A percentile compares a stretch with the other conserved stretches of the same genome.
phyloP scores from a whole-genome alignment of 2,329 filamentous ascomycete genomes.

The Monilinia fructigena region DNA sequence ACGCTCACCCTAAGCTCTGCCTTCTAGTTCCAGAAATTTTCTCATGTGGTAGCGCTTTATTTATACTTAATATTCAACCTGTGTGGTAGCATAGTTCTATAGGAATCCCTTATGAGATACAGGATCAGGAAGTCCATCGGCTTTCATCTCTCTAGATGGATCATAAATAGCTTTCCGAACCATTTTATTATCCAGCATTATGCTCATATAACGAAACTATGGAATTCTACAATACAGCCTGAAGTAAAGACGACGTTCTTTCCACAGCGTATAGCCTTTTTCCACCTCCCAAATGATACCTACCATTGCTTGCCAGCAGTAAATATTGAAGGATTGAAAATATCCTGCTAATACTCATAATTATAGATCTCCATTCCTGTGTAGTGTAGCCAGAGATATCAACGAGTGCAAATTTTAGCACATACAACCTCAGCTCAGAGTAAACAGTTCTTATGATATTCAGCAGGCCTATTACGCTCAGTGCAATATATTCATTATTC shows the following conservation, averaged over 20 bases:
- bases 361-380: not conserved
- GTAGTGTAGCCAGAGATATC: too few species aligned
- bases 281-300: too few species aligned
- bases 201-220: not conserved
- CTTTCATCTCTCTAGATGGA: not conserved
- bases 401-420: not conserved
- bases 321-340: not conserved
- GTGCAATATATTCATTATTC: not conserved
- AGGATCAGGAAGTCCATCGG: not conserved
- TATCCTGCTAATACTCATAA: not conserved
- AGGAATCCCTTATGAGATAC: not conserved
- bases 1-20: not conserved
- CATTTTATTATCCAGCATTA: fast-evolving
- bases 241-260: not conserved
- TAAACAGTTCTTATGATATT: fast-evolving
- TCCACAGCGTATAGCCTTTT: not conserved
- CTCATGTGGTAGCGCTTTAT: not conserved
- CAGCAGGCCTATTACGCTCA: not conserved
- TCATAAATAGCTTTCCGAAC: not conserved
- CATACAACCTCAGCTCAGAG: not conserved
- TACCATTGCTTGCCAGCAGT: too few species aligned
- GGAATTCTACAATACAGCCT: too few species aligned
- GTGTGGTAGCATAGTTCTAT: not conserved
- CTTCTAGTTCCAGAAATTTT: not conserved
- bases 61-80: not conserved